Conservation (phyloP, 2,329 filamentous ascomycete genomes). For the Graphiopsis chlorocephala region DNA sequence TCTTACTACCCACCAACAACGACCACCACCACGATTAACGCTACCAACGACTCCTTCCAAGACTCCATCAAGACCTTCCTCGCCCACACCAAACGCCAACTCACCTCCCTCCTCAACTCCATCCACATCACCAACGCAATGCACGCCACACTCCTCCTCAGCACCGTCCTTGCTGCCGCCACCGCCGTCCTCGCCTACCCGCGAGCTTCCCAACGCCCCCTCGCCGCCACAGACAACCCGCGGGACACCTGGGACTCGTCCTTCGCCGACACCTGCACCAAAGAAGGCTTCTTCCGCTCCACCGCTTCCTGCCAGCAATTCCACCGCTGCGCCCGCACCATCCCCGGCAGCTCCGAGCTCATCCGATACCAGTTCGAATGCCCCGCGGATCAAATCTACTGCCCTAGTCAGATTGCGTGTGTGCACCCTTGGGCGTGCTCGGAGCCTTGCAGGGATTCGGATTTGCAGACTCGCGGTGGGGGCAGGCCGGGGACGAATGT, state of each 20-base stretch:
- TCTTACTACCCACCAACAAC: background rate
- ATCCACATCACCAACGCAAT: constrained; percentile 11
- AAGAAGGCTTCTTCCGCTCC: constrained; percentile 14
- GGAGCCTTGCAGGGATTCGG: constrained; percentile 7
- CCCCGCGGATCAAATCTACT: constrained; percentile 12
- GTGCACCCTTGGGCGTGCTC: constrained; percentile 13
- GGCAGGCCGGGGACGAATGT: background rate
- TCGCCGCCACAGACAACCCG: constrained; percentile 15
- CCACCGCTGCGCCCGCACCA: constrained; percentile 4
- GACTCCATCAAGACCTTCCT: constrained; percentile 2
- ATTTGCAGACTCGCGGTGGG: background rate
- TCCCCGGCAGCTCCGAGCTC: constrained; percentile 13
- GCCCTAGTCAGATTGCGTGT: constrained; percentile 13
- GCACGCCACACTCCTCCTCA: constrained; percentile 12
- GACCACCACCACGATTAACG: background rate
- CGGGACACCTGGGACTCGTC: constrained; percentile 13
- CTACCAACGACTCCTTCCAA: background rate
- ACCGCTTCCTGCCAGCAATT: constrained; percentile 9
- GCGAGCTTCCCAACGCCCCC: constrained; percentile 10
- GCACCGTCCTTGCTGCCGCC: constrained; percentile 14
- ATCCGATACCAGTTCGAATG: constrained; percentile 15
- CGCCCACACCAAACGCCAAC: background rate
- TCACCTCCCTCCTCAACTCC: background rate
- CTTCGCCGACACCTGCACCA: constrained; percentile 9
- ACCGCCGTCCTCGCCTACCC: constrained; percentile 11